phyloP scores from a whole-genome alignment of 1,284 basidiomycete genomes.

The Heterobasidion parviporum region DNA sequence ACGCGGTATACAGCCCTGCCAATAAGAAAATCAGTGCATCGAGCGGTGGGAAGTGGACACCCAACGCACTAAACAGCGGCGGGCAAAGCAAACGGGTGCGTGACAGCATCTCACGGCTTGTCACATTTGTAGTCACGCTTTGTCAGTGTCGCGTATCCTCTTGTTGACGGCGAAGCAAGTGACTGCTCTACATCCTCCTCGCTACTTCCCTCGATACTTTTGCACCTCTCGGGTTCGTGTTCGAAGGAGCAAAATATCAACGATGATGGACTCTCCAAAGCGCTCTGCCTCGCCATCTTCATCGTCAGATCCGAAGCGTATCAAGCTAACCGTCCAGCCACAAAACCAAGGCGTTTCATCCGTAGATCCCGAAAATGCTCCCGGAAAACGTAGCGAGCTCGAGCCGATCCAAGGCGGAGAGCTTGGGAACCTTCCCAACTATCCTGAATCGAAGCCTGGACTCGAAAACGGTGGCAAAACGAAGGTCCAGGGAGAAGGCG shows the following conservation, averaged over 20 bases:
- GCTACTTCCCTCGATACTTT: background rate
- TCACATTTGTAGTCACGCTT: background rate
- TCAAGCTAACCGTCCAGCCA: conserved; percentile 52
- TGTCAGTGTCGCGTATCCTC: background rate
- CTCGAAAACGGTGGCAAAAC: conserved; percentile 43
- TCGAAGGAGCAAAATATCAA: no score
- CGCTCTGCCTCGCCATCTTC: conserved; percentile 61
- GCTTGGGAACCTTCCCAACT: conserved; percentile 59
- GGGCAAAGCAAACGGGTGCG: background rate
- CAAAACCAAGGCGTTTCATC: conserved; percentile 56
- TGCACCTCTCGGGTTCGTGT: background rate
- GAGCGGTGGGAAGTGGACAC: no score
- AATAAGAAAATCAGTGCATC: no score
- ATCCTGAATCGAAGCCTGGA: conserved; percentile 28
- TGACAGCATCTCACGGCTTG: background rate
- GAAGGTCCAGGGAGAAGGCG: conserved; percentile 57
- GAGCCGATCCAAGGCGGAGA: conserved; percentile 66
- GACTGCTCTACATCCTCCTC: background rate
- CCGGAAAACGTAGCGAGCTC: conserved; percentile 68
- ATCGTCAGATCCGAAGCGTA: conserved; percentile 52
- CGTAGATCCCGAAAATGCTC: conserved; percentile 68
- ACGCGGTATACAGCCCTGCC: no score
- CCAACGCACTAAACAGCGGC: background rate
- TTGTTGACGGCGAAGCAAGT: background rate
- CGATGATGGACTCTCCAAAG: conserved; percentile 60